Conservation (phyloP, 2,329 filamentous ascomycete species). For the Penicillium sp. region DNA sequence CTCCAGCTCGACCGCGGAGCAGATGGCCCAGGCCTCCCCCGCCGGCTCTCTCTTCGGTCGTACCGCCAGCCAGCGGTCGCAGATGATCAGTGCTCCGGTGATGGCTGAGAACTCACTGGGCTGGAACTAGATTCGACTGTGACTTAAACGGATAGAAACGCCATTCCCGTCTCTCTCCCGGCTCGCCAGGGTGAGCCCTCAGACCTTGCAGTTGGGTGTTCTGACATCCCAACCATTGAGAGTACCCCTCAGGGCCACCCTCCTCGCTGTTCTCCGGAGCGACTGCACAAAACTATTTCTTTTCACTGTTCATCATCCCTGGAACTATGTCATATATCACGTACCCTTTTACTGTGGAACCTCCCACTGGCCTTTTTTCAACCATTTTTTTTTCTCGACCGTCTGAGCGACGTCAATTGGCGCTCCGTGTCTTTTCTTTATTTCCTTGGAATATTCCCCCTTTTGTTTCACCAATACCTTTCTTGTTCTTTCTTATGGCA, state of each 20-base stretch:
- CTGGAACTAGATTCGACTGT: constrained; percentile 65
- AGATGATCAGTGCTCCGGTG: constrained; percentile 80
- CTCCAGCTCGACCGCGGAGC: constrained; percentile 61
- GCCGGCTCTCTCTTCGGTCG: constrained; percentile 34
- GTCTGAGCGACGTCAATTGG: constrained; percentile 12
- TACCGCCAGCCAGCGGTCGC: constrained; percentile 59
- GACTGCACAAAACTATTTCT: constrained; percentile 24
- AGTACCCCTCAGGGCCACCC: too few species aligned
- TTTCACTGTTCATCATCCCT: constrained; percentile 24
- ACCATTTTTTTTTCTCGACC: constrained; percentile 19
- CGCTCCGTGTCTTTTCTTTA: constrained; percentile 20
- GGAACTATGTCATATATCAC: constrained; percentile 26
- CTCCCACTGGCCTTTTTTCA: constrained; percentile 18
- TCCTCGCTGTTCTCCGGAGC: not conserved
- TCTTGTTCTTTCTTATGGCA: constrained; percentile 18
- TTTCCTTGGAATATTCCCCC: constrained; percentile 33
- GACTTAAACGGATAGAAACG: constrained; percentile 3
- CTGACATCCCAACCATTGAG: not conserved
- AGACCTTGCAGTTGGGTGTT: not conserved
- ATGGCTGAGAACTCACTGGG: constrained; percentile 92
- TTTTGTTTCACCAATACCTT: constrained; percentile 26
- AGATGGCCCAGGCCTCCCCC: constrained; percentile 60
- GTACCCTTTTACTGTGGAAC: constrained; percentile 23
- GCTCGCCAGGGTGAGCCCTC: not conserved
- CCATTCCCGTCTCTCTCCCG: not conserved